These are phyloP conservation scores for Hibiscus syriacus DNA, from an alignment of 345 rosid species.

Conservation along the genomic window DNA sequence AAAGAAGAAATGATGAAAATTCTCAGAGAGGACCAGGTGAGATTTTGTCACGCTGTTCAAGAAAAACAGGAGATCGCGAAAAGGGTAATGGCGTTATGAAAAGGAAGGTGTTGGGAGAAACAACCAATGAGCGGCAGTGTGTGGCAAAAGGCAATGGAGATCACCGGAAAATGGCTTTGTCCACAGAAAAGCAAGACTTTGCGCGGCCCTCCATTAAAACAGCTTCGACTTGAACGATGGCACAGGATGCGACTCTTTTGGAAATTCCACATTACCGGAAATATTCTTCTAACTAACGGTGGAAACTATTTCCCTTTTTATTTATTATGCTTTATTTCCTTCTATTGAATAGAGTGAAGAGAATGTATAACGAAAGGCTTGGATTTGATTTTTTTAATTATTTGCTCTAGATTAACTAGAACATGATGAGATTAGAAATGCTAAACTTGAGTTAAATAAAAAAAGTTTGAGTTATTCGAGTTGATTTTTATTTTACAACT, in stretches of 20 bases:
- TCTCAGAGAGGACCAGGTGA: conserved; percentile 7
- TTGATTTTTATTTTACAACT: too few species aligned
- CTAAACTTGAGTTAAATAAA: too few species aligned
- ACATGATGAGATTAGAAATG: too few species aligned
- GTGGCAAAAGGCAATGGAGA: conserved; percentile 23
- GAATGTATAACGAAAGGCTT: too few species aligned
- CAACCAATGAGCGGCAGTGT: conserved; percentile 28
- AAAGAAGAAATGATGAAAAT: conserved; percentile 21
- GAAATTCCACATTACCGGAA: neutral
- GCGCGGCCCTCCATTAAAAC: conserved; percentile 69
- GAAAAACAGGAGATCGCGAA: conserved; percentile 11
- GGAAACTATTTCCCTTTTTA: too few species aligned
- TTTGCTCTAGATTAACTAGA: too few species aligned
- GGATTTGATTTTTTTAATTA: too few species aligned
- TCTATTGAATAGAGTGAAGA: too few species aligned
- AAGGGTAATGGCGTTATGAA: conserved; percentile 7
- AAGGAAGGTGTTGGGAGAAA: conserved; percentile 45
- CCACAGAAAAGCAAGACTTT: conserved; percentile 63
- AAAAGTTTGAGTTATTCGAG: too few species aligned
- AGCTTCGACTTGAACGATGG: conserved; percentile 81
- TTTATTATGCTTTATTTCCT: too few species aligned
- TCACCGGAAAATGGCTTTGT: conserved; percentile 67
- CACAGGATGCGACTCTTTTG: conserved; percentile 22
- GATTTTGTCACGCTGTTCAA: conserved; percentile 23
- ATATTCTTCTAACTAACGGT: neutral